phyloP scores from a whole-genome alignment of 345 rosid species.

The Eucalyptus regnans region DNA sequence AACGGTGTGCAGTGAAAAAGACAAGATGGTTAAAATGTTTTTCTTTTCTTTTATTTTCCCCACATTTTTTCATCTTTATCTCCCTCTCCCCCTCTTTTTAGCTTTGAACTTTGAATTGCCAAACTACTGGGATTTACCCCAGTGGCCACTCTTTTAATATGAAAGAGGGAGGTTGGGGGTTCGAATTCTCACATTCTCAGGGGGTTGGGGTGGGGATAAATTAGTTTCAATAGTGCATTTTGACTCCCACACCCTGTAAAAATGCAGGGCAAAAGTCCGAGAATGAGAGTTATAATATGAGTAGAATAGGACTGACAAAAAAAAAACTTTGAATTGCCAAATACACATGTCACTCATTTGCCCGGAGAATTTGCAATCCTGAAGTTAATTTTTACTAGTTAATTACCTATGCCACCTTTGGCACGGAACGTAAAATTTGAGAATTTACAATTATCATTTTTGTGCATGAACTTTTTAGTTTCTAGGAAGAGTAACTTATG shows the following conservation, averaged over 20 bases:
- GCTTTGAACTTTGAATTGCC: background rate
- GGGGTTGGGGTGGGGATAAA: too few relatives aligned
- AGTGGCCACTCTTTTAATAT: too few relatives aligned
- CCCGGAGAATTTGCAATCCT: background rate
- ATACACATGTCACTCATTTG: background rate
- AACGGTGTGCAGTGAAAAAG: background rate
- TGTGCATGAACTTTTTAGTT: background rate
- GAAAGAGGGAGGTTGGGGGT: too few relatives aligned
- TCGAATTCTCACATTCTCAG: too few relatives aligned
- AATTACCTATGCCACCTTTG: background rate
- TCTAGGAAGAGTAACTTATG: background rate
- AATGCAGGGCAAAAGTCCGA: too few relatives aligned
- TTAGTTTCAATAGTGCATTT: too few relatives aligned
- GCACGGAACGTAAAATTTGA: background rate
- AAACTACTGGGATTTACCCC: too few relatives aligned
- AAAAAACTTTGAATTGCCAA: background rate
- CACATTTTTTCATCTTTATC: background rate
- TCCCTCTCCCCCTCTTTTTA: background rate
- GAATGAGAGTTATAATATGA: too few relatives aligned
- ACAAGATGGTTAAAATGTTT: background rate
- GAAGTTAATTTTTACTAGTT: background rate
- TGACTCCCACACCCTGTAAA: too few relatives aligned
- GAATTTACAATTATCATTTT: background rate
- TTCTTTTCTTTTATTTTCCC: background rate
- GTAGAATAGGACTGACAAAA: too few relatives aligned